These are phyloP conservation scores for Aphanomyces invadans DNA, from an alignment of 352 stramenopile genomes.

Conservation along the genomic window DNA sequence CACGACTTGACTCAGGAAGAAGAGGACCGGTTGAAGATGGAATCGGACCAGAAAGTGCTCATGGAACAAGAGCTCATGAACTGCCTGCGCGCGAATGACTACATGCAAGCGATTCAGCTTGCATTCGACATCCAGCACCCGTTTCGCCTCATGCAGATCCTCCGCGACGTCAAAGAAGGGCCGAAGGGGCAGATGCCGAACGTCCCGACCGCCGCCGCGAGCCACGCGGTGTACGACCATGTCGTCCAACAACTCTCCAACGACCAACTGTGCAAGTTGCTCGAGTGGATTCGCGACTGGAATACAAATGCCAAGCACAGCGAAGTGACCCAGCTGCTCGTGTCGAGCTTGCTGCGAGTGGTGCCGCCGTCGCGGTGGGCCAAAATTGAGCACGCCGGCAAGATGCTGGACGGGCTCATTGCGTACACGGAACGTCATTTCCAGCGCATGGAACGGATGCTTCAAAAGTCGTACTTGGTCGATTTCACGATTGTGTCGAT, in stretches of 20 bases:
- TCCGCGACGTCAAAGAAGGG: conserved; percentile 72
- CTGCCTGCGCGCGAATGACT: conserved; percentile 89
- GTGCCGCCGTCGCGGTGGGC: conserved; percentile 55
- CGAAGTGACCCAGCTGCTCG: conserved; percentile 87
- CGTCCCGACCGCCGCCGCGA: conserved; percentile 31
- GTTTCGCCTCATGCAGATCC: conserved; percentile 89
- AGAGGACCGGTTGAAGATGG: conserved; percentile 68
- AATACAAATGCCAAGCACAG: conserved; percentile 95
- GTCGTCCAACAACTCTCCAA: conserved; percentile 69
- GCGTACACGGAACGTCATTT: conserved; percentile 97
- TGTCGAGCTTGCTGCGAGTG: conserved; percentile 85
- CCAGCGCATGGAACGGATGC: conserved; percentile 92
- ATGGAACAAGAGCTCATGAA: conserved; percentile 95
- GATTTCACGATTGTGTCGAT: conserved; percentile 89
- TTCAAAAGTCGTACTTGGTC: conserved; percentile 95
- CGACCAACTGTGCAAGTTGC: conserved; percentile 82
- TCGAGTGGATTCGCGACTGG: conserved; percentile 95
- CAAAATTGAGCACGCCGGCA: conserved; percentile 52
- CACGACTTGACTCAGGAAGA: conserved; percentile 90
- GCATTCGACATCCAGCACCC: conserved; percentile 92
- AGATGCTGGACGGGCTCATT: conserved; percentile 90
- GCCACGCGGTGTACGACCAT: conserved; percentile 56
- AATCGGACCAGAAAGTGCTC: conserved; percentile 86
- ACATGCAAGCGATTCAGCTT: conserved; percentile 70
- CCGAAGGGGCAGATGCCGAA: conserved; percentile 46